Conservation (phyloP, 2,329 filamentous ascomycete genomes). For the Fulvia fulva region DNA sequence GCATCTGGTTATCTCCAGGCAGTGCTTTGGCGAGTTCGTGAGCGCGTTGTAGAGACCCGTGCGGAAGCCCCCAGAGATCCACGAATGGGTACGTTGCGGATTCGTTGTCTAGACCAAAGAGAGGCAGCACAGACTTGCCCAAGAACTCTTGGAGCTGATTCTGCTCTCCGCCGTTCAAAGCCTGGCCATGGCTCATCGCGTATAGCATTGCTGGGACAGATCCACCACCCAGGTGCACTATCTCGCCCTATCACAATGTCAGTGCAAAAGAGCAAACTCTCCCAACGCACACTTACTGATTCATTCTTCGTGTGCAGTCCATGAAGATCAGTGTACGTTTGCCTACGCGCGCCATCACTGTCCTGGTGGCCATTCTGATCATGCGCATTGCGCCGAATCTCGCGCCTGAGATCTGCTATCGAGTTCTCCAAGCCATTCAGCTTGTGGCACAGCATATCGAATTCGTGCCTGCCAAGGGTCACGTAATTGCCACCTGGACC, state of each 20-base stretch:
- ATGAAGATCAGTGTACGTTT: constrained; percentile 46
- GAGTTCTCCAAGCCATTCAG: constrained; percentile 47
- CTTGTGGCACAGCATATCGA: constrained; percentile 47
- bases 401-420: constrained; percentile 40
- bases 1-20: constrained; percentile 55
- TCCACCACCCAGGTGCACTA: constrained; percentile 58
- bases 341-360: constrained; percentile 13
- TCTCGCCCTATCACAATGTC: constrained; percentile 48
- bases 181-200: constrained; percentile 43
- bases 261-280: neutral
- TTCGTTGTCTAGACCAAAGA: constrained; percentile 61
- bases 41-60: constrained; percentile 55
- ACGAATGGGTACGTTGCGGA: constrained; percentile 63
- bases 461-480: constrained; percentile 38
- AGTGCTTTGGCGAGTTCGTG: constrained; percentile 57
- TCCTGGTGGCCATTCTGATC: constrained; percentile 15
- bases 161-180: constrained; percentile 36
- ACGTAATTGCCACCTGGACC: constrained; percentile 21
- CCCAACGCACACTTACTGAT: constrained; percentile 6
- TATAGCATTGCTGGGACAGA: constrained; percentile 60
- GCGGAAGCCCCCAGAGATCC: constrained; percentile 58
- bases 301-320: constrained; percentile 60
- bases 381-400: constrained; percentile 25
- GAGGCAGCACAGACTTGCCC: constrained; percentile 58
- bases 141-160: constrained; percentile 55